Evolutionary conservation across 331 rosid genomes (phyloP), one percentile per base, ranked within the genome.

Genomic region (Saraca asoca): DNA sequence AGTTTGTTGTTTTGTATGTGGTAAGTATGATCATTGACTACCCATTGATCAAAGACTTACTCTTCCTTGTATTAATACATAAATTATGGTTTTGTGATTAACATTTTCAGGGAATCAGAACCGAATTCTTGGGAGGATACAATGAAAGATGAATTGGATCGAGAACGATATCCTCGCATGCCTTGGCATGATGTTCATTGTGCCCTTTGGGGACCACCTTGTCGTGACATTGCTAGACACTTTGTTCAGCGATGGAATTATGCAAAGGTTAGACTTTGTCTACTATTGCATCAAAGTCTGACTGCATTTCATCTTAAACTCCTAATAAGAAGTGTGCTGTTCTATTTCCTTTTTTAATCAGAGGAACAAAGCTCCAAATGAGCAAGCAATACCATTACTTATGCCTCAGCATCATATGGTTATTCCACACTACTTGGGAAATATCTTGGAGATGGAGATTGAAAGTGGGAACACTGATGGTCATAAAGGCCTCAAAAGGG

Each of bases 391-490:
- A 78, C 99, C 99, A 42, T 75, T 94, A 71, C 99, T 94, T 38
- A 94, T 94, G 91, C 99, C 99, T 69, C 99, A 94, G 74, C 99
- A 94, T 44, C 99, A 94, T 82, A 94, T 94, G 99, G 96, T 94
- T 63, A 90, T 90, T 83, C 99, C 99, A 69, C 99, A 90, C 80
- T 94, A 94, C 87, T 75, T 86, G 95, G 91, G 96, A 58, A 75
- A 50, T 66, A 82, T 79, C 81, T 54, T 52, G 58, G 97, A 81
- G 72, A 41, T 70, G 64, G 82, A 83, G 75, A 67, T 57, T 52
- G 91, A 86, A 54, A 67, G 51, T 69, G 44, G 54, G 56, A 83
- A 45, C 72, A 16, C 51, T 55, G 78, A 74, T 50, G 44, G 71
- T 67, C 14, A 66, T 54, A 66, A 54, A 35, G 78, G 45, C 42